Conservation (phyloP, 2,329 filamentous ascomycete genomes). For the Rhinocladiella mackenziei region DNA sequence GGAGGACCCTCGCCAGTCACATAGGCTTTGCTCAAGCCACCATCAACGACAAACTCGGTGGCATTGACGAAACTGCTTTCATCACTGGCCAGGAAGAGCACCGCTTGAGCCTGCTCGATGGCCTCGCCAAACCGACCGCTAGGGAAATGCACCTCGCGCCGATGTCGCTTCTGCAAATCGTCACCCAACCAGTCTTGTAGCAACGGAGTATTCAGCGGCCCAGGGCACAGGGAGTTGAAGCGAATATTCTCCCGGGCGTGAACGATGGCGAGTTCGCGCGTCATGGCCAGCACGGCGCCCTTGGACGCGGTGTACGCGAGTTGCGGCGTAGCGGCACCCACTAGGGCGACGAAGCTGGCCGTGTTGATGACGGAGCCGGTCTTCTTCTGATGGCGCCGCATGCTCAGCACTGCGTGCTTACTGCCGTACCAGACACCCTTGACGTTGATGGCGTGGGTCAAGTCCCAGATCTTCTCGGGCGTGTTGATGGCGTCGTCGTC, state of each 20-base stretch:
- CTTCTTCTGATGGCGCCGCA: conserved; percentile 75
- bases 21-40: conserved; percentile 92
- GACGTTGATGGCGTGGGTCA: conserved; percentile 91
- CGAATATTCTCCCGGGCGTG: conserved; percentile 85
- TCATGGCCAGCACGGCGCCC: conserved; percentile 85
- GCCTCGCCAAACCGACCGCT: conserved; percentile 85
- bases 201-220: conserved; percentile 85
- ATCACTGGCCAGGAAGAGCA: conserved; percentile 80
- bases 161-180: conserved; percentile 72
- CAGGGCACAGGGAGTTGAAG: conserved; percentile 88
- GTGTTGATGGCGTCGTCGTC: conserved; percentile 78
- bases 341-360: conserved; percentile 29
- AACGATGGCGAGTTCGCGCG: conserved; percentile 80
- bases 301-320: conserved; percentile 86
- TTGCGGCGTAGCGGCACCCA: conserved; percentile 30
- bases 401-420: conserved; percentile 82
- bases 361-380: conserved; percentile 52
- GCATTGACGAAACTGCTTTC: conserved; percentile 88
- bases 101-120: conserved; percentile 87
- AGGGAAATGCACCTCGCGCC: conserved; percentile 87
- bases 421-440: conserved; percentile 97
- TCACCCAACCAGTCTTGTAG: conserved; percentile 92
- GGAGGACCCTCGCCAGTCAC: conserved; percentile 59
- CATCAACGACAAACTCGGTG: conserved; percentile 90
- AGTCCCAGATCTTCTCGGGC: conserved; percentile 86